Base-by-base conservation (phyloP, 495 filamentous ascomycete species). In the Penicillium cosmopolitanum region DNA sequence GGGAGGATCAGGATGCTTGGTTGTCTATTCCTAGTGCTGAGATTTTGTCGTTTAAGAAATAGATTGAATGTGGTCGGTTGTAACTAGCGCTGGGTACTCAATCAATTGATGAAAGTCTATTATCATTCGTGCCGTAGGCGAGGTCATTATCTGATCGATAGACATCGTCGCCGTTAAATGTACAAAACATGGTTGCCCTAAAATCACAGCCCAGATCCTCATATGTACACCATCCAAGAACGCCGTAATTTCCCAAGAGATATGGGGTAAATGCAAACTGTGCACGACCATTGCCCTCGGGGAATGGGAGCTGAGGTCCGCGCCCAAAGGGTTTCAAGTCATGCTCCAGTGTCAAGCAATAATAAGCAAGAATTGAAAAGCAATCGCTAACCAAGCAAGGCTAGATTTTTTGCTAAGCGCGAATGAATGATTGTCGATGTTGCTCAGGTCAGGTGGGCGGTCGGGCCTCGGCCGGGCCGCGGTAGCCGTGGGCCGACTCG, bases 1-100 rank as follows among this genome's bases (percentile, higher is more conserved):
- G 69, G 18, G 58, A 73, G 62, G 55, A 71, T 42, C 73, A 78
- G 57, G 79, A 83, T 67, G 79, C 73, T 15, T 82, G 80, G 73
- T 77, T 78, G 61, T 64, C 66, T 15, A 62, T 82, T 34, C 64
- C 79, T 5, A 68, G 75, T 69, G 77, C 75, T 12, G 77, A 85
- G 68, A 73, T 85, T 46, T 55, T 83, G 31, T 83, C 76, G 62
- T 65, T 63, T 31, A 75, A 70, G 52, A 10, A 65, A 13, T 72
- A 68, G 57, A 38, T 23, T 7, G 2, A 12, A 13, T 38, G 36
- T 38, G 8, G 4, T 38, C 6, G 15, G 36, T n/a, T 4, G 36
- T 13, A 0, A 9, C 4, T 13, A 9, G 15, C 36, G 3, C 4
- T 5, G 36, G 2, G n/a, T n/a, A 38, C 35, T 43, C 3, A 44